Evolutionary conservation across 345 rosid genomes (phyloP), one percentile per base, ranked within the genome.

Genomic region (Aquilaria malaccensis): DNA sequence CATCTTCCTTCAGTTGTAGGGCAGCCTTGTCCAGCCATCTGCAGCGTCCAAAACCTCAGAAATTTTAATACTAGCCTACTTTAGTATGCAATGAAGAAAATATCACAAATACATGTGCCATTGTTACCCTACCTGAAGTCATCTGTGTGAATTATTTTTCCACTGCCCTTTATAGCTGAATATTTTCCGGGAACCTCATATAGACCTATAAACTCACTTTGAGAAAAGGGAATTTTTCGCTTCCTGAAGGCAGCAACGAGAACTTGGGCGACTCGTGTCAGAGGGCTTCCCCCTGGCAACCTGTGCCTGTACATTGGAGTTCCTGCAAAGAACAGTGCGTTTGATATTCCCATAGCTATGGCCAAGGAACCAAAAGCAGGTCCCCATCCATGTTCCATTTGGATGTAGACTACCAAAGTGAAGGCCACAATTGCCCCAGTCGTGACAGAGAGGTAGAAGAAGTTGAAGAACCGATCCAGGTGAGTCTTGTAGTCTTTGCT

Each of bases 1-100:
- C 90, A 29, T 91, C 98, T 77, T 88, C 98, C 70, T 85, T 86
- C 54, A 88, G 55, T 65, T 78, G 84, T 50, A 91, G 79, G 12
- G 98, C 95, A 11, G 98, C 95, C 77, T 88, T 91, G 80, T 91
- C 98, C 79, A 91, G 71, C 70, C 87, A 86, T 72, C 95, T 87
- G 77, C 67, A 22, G 50, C 45, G 10, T 59, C 48, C 7, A 52
- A 54, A 33, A 48, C 4, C 2, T 62, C 46, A n/a, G 46, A 46
- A 59, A 60, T 54, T 30, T n/a, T n/a, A 63, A 13, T 9, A 13
- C 50, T 31, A 43, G 45, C 45, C 29, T 31, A 37, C 43, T 2
- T 37, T 9, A 37, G 43, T 37, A 3, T 37, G 43, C 43, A 4
- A 9, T 37, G 43, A 37, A 37, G 43, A 37, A 37, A 37, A 9